phyloP scores from a whole-genome alignment of 2,329 filamentous ascomycete genomes.

The Capronia epimyces region DNA sequence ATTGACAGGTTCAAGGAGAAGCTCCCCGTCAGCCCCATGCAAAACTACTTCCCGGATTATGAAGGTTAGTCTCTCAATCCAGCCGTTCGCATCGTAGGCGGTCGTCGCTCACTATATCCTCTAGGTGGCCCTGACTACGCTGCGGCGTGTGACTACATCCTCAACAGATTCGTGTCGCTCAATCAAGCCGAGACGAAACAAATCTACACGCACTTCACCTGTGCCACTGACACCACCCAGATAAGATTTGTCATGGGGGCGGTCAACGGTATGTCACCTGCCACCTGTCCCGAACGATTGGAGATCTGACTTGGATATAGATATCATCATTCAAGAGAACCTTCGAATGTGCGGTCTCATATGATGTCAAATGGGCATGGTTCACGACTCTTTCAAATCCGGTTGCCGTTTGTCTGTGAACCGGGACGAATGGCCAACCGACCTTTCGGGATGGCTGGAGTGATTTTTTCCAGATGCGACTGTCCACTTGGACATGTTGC shows the following conservation, averaged over 20 bases:
- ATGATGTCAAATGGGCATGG: constrained; percentile 40
- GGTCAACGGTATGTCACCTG: constrained; percentile 72
- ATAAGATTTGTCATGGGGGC: constrained; percentile 99
- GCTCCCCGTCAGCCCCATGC: constrained; percentile 66
- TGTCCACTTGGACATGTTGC: neutral
- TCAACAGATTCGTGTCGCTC: constrained; percentile 95
- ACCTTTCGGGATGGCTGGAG: constrained; percentile 1
- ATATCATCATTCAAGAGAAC: constrained; percentile 99
- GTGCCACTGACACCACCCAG: constrained; percentile 96
- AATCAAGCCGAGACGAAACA: constrained; percentile 99
- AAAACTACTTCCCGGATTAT: constrained; percentile 70
- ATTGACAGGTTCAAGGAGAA: constrained; percentile 72
- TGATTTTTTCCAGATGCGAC: neutral
- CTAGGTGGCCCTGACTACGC: constrained; percentile 86
- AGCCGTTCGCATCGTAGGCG: neutral
- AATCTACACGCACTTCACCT: constrained; percentile 99
- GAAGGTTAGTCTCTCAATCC: constrained; percentile 50
- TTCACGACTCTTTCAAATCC: neutral
- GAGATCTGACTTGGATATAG: constrained; percentile 52
- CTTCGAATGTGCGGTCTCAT: constrained; percentile 94
- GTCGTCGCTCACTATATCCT: constrained; percentile 5
- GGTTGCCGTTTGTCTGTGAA: neutral
- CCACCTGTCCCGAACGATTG: neutral
- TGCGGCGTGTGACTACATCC: constrained; percentile 94
- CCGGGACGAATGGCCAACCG: neutral